phyloP scores from a whole-genome alignment of 768 basidiomycete genomes.

The Rhodotorula toruloides region DNA sequence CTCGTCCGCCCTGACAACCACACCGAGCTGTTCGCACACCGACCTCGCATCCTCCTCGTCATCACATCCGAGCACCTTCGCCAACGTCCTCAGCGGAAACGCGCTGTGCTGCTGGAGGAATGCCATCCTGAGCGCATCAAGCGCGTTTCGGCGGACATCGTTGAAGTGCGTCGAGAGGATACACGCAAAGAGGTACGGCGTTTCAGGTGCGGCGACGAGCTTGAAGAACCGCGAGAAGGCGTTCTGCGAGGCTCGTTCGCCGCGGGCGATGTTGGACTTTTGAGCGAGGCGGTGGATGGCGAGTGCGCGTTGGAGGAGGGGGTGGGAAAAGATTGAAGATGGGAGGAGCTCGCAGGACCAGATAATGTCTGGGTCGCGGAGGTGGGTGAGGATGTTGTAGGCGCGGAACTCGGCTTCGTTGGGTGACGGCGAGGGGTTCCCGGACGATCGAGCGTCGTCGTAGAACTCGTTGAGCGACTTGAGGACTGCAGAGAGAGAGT shows the following conservation, averaged over 20 bases:
- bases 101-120: conserved; percentile 44
- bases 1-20: conserved; percentile 37
- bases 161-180: conserved; percentile 82
- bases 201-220: conserved; percentile 60
- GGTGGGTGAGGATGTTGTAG: conserved; percentile 86
- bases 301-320: conserved; percentile 76
- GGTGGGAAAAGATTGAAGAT: conserved; percentile 59
- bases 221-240: conserved; percentile 63
- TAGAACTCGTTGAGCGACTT: conserved; percentile 91
- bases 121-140: conserved; percentile 67
- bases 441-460: conserved; percentile 61
- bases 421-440: conserved; percentile 58
- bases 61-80: conserved; percentile 47
- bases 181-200: conserved; percentile 85
- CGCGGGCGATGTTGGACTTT: conserved; percentile 53
- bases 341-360: conserved; percentile 49
- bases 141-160: conserved; percentile 47
- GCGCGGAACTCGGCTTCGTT: conserved; percentile 94
- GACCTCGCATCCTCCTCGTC: conserved; percentile 44
- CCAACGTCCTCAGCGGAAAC: conserved; percentile 44
- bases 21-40: conserved; percentile 43
- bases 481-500: conserved; percentile 56
- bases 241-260: conserved; percentile 47
- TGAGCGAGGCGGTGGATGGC: conserved; percentile 76
- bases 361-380: conserved; percentile 60